A percentile compares a stretch with the other conserved stretches of the same genome.
Evolutionary conservation across 192 early-diverging fungal species (phyloP).

Genomic region (Backusella mclennaniae): DNA sequence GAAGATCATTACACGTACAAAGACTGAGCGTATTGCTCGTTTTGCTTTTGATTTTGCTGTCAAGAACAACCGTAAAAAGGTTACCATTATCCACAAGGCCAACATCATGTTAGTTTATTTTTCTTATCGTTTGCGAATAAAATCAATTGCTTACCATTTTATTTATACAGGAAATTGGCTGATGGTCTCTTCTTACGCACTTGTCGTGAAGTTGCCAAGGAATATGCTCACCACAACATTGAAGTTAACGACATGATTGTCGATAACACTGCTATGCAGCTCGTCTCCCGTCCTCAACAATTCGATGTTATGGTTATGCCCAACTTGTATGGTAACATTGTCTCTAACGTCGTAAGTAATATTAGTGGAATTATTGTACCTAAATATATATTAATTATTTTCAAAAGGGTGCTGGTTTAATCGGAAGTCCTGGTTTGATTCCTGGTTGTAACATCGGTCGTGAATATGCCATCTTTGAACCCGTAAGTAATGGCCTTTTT

Average conservation of each 20-base stretch:
- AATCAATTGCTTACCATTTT: background rate
- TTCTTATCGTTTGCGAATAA: background rate
- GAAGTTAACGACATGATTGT: slow-evolving; percentile 99
- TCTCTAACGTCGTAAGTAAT: slow-evolving; percentile 79
- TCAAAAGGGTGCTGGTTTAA: slow-evolving; percentile 80
- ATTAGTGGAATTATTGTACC: background rate
- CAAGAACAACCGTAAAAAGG: slow-evolving; percentile 97
- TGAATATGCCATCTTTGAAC: slow-evolving; percentile 97
- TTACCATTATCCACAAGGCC: slow-evolving; percentile 99
- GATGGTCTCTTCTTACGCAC: slow-evolving; percentile 98
- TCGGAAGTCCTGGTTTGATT: slow-evolving; percentile 96
- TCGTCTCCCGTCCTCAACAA: slow-evolving; percentile 94
- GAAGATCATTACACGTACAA: slow-evolving; percentile 95
- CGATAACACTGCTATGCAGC: slow-evolving; percentile 99
- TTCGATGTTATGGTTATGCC: slow-evolving; percentile 99
- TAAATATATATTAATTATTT: background rate
- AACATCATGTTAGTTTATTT: slow-evolving; percentile 87
- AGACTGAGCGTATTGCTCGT: slow-evolving; percentile 98
- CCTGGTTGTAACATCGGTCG: slow-evolving; percentile 98
- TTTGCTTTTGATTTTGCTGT: slow-evolving; percentile 99
- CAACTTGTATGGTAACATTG: slow-evolving; percentile 99
- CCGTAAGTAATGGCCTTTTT: slow-evolving; percentile 49
- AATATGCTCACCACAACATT: slow-evolving; percentile 86
- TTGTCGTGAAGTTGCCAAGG: slow-evolving; percentile 92
- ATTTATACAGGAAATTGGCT: slow-evolving; percentile 75